Base-by-base conservation (phyloP, 2,329 filamentous ascomycete genomes). In the Phialocephala subalpina region DNA sequence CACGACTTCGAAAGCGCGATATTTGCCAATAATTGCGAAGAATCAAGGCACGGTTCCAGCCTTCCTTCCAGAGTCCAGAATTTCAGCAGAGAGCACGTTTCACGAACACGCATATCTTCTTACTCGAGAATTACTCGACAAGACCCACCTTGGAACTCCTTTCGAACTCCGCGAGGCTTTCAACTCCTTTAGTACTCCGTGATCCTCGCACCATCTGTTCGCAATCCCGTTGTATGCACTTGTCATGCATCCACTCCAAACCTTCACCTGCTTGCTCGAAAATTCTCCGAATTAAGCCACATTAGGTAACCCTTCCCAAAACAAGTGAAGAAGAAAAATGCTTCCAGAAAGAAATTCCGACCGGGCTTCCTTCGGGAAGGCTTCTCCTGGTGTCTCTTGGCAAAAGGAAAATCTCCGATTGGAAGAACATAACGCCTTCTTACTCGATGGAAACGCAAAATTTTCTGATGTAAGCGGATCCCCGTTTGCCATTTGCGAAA, bases 71-170 rank as follows among this genome's bases (percentile, higher is more conserved):
- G 52, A 56, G n/a, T 2, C 4, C 52, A 4, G 18, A 4, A 36
- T n/a, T 56, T 8, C 18, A 45, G 11, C 11, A 45, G 16, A 27
- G 33, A 57, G 29, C 60, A 45, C 42, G 55, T 59, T 49, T 58
- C 55, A 38, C 20, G n/a, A n/a, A 38, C 25, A 57, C 58, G 14
- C 58, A 35, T 35, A 33, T 55, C 56, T 47, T 57, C 27, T 70
- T 69, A 68, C 68, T 69, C 66, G 68, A 70, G 36, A 22, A 70
- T 72, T 69, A 72, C 62, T 71, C 70, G 66, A 71, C 45, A 45
- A 66, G 62, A 71, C 70, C 70, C 70, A 71, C 66, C 3, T 29
- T n/a, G 5, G 20, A 47, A 47, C 47, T 52, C 47, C 47, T 12
- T 35, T 58, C 33, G 18, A 49, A 25, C 40, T 40, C 60, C 57